Conservation (phyloP, 805 yeast genomes). For the Starmerella khaoyaiensis region DNA sequence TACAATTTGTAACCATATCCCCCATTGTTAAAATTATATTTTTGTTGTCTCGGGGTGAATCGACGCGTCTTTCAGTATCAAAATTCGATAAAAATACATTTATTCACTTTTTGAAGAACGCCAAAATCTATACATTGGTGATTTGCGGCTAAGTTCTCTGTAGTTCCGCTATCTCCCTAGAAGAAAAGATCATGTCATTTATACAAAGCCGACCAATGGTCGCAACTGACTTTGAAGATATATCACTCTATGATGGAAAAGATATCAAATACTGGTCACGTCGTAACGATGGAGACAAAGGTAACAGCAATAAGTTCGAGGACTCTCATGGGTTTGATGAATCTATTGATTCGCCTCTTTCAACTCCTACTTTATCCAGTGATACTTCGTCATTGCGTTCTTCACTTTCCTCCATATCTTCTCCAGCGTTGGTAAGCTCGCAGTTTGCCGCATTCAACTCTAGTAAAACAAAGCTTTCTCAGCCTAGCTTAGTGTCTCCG, state of each 20-base stretch:
- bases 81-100: no score
- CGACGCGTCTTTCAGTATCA: no score
- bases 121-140: no score
- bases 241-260: slow-evolving; percentile 13
- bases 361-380: slow-evolving; percentile 21
- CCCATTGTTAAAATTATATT: no score
- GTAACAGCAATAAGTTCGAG: background rate
- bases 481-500: no score
- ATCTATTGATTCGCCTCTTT: slow-evolving; percentile 13
- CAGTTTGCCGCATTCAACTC: background rate
- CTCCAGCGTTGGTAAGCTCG: slow-evolving; percentile 15
- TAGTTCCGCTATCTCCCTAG: background rate
- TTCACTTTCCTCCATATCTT: slow-evolving; percentile 15
- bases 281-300: background rate
- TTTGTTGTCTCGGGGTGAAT: no score
- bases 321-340: slow-evolving; percentile 10
- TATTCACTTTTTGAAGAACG: background rate
- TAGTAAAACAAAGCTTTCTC: background rate
- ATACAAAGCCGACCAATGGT: slow-evolving; percentile 6
- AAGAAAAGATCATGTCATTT: slow-evolving; percentile 7
- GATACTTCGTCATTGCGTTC: slow-evolving; percentile 22
- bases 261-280: slow-evolving; percentile 1
- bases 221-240: slow-evolving; percentile 18
- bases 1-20: no score
- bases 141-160: no score